Conservation (phyloP, 257 asterid species). For the Solanum stenotomum region DNA sequence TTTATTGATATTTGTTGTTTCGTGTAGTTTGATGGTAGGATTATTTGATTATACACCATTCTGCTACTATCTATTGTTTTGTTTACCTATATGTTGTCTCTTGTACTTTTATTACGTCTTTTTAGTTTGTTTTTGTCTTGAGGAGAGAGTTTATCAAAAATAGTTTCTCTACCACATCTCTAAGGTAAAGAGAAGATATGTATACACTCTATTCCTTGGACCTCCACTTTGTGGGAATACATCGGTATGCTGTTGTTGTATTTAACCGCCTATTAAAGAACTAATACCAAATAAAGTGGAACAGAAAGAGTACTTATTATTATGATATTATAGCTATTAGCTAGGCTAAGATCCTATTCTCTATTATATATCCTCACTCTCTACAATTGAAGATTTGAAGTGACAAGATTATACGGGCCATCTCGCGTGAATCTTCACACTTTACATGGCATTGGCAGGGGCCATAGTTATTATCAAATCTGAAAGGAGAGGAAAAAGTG, state of each 20-base stretch:
- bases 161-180: not conserved
- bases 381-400: not conserved
- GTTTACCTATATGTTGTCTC: not conserved
- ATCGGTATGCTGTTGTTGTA: not conserved
- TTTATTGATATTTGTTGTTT: not conserved
- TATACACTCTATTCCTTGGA: not conserved
- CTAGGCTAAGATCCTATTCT: not conserved
- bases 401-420: not conserved
- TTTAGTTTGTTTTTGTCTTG: not conserved
- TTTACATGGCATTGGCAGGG: not conserved
- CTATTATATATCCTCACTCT: not conserved
- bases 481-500: not conserved
- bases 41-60: not conserved
- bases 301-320: not conserved
- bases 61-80: not conserved
- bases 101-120: not conserved
- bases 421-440: not conserved
- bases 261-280: not conserved
- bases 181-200: not conserved
- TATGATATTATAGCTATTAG: not conserved
- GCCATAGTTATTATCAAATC: not conserved
- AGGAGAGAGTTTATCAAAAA: not conserved
- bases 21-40: not conserved
- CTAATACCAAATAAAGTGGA: not conserved
- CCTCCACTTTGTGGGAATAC: not conserved